Evolutionary conservation across 2,329 filamentous ascomycete genomes (phyloP).

Genomic region (Cercospora sp.): DNA sequence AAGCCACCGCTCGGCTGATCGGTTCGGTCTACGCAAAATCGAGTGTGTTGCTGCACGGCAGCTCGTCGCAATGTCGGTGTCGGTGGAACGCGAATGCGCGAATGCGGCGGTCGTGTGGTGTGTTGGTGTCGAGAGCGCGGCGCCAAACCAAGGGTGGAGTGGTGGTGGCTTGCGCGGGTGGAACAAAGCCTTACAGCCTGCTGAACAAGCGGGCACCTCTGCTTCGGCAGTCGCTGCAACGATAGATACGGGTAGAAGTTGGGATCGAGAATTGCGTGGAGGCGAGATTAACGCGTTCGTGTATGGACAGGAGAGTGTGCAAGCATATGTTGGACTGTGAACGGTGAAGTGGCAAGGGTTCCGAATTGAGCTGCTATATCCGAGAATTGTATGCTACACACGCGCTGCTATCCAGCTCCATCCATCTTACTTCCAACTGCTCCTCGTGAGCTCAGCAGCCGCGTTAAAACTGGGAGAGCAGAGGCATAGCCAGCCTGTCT

Average conservation of each 20-base stretch:
- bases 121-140: constrained; percentile 6
- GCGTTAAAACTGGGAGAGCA: neutral
- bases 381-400: neutral
- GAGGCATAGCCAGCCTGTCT: neutral
- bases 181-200: neutral
- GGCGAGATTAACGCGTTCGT: neutral
- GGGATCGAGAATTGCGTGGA: neutral
- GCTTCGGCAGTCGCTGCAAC: neutral
- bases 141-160: constrained; percentile 4
- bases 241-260: neutral
- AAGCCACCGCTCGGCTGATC: neutral
- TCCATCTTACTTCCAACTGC: neutral
- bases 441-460: neutral
- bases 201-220: constrained; percentile 3
- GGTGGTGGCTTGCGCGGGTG: constrained; percentile 3
- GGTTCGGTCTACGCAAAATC: neutral
- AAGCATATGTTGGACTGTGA: constrained; percentile 11
- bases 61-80: neutral
- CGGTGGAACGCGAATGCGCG: neutral
- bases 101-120: neutral
- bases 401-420: neutral
- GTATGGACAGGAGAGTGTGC: constrained; percentile 11
- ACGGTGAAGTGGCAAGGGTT: constrained; percentile 8
- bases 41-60: neutral
- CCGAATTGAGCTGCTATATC: constrained; percentile 2